Conservation (phyloP, 164 flowering plant species). For the Paratinospora sagittata region DNA sequence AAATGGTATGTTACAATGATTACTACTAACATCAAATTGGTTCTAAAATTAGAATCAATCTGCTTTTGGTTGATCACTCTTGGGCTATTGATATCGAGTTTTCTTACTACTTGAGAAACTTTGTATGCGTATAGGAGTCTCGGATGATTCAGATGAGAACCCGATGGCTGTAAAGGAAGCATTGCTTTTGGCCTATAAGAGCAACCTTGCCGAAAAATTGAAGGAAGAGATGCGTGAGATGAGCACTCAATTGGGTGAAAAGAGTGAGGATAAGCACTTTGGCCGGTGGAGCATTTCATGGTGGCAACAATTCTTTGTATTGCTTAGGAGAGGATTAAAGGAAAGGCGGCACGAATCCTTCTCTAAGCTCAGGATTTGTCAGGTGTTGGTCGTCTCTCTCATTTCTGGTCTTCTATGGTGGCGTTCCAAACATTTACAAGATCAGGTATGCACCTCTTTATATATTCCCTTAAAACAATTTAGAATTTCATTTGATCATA, state of each 20-base stretch:
- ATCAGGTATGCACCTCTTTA: no score
- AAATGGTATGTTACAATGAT: no score
- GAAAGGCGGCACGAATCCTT: conserved; percentile 51
- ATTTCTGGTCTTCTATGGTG: conserved; percentile 56
- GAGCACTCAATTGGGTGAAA: background rate
- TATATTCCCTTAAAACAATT: no score
- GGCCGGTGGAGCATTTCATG: conserved; percentile 51
- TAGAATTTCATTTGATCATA: no score
- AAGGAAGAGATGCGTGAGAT: conserved; percentile 18
- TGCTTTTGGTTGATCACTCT: no score
- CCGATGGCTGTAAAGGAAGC: conserved; percentile 17
- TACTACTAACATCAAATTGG: no score
- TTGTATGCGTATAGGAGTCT: conserved; percentile 22
- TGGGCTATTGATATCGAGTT: no score
- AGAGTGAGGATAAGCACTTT: conserved; percentile 18
- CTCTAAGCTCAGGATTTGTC: conserved; percentile 33
- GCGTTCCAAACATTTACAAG: conserved; percentile 49
- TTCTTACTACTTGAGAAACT: no score
- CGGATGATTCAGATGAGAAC: conserved; percentile 21
- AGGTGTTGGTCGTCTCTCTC: conserved; percentile 37
- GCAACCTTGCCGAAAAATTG: conserved; percentile 17
- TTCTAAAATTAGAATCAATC: no score
- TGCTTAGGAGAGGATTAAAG: conserved; percentile 46
- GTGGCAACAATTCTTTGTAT: conserved; percentile 56
- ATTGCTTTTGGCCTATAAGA: conserved; percentile 32